Percentiles rank a stretch among this genome's conserved stretches.
Conservation (phyloP, 768 basidiomycete genomes). For the Lentinula edodes region DNA sequence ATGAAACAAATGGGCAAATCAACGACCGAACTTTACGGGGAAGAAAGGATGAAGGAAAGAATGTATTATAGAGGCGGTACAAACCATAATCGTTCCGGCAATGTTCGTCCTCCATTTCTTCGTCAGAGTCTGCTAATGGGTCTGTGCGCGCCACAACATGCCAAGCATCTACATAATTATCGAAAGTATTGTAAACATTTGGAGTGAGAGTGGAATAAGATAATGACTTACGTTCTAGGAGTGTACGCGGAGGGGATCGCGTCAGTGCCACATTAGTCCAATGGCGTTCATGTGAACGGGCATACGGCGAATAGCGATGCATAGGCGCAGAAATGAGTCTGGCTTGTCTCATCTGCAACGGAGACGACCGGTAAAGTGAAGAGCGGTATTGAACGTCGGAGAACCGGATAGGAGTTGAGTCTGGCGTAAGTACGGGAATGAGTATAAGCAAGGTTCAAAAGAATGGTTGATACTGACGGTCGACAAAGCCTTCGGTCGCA, state of each 20-base stretch:
- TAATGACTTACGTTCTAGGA: conserved; percentile 58
- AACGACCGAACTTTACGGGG: conserved; percentile 4
- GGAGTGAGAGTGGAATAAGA: not conserved
- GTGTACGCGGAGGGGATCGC: conserved; percentile 34
- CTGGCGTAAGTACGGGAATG: not conserved
- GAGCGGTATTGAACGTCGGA: conserved; percentile 11
- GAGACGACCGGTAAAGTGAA: conserved; percentile 7
- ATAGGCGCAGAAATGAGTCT: not conserved
- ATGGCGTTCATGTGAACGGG: not conserved
- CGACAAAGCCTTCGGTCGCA: conserved; percentile 10
- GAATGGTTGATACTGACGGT: not conserved
- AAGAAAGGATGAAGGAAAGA: not conserved
- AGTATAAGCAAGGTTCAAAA: not conserved
- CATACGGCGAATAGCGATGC: conserved; percentile 1
- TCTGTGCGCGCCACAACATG: conserved; percentile 47
- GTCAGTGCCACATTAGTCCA: not conserved
- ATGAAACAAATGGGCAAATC: conserved; percentile 9
- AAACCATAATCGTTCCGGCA: conserved; percentile 61
- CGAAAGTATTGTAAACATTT: not conserved
- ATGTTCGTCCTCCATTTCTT: conserved; percentile 61
- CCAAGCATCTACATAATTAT: not conserved
- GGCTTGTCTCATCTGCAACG: not conserved
- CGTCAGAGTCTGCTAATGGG: conserved; percentile 73
- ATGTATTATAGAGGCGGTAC: conserved; percentile 16
- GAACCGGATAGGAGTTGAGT: conserved; percentile 9